These are phyloP conservation scores for Alternaria sp. DNA, from an alignment of 2,329 filamentous ascomycete species.

Conservation along the genomic window DNA sequence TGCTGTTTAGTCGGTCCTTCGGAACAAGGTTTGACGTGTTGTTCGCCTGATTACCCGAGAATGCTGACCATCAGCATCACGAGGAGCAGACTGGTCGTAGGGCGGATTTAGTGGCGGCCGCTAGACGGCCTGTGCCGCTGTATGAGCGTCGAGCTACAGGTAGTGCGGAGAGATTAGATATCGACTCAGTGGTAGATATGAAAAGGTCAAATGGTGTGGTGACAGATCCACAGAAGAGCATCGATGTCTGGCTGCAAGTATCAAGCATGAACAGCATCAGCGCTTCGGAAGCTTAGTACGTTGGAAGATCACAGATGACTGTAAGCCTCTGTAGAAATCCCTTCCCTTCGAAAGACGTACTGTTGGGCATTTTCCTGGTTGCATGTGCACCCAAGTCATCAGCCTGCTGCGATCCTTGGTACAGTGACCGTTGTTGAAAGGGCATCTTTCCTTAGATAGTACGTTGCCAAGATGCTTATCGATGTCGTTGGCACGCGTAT, in stretches of 20 bases:
- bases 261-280: neutral
- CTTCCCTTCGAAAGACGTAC: neutral
- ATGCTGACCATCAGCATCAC: conserved; percentile 2
- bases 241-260: neutral
- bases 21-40: neutral
- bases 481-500: neutral
- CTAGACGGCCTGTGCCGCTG: conserved; percentile 1
- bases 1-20: neutral
- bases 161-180: neutral
- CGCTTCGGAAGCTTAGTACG: neutral
- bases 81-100: neutral
- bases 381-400: neutral
- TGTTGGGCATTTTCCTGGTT: neutral
- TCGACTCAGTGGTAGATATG: neutral
- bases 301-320: neutral
- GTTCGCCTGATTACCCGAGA: conserved; percentile 1
- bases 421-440: neutral
- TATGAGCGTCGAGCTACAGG: neutral
- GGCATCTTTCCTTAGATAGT: neutral
- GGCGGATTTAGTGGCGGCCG: neutral
- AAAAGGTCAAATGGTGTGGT: neutral
- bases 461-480: neutral
- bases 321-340: neutral
- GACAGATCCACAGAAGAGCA: neutral
- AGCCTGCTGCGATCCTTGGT: neutral